Evolutionary conservation across 306 rosid genomes (phyloP), one percentile per base, ranked within the genome.

Genomic region (Psophocarpus tetragonolobus): DNA sequence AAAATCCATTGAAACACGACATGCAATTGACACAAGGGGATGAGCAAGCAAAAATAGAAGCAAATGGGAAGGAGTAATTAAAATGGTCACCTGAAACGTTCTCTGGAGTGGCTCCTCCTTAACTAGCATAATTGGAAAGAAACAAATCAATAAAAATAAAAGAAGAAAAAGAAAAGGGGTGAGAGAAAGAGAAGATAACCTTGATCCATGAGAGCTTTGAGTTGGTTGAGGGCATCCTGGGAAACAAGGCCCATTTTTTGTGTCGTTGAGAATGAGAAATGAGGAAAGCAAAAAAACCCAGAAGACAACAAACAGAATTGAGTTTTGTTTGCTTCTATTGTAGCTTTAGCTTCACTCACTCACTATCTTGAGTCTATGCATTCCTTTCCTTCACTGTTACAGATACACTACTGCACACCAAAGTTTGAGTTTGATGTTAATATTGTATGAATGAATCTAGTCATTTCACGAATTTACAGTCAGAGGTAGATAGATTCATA

Each of bases 91-190:
- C 97, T 94, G 90, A 85, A 90, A 92, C 14, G 98, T 80, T 83
- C 53, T 84, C 92, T 79, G 88, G 83, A 92, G 54, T 58, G 92
- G 90, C 83, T 87, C 96, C 78, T 85, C 96, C 72, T 87, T 90
- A 63, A 87, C 97, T 94, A 85, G 63, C 86, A 94, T 48, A 71
- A 54, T 41, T 45, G 21, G 38, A 62, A 74, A 53, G 17, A 68
- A 70, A 5, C 12, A 81, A 78, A 36, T 54, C 32, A 35, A 58
- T 60, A 68, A 21, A 80, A 61, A 51, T 24, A 3, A 21, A 56
- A 15, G 35, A 47, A 9, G 44, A 64, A 60, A 29, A 13, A 8
- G 20, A 17, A 76, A 10, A 24, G 13, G 18, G 2, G 21, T 35
- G 18, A 32, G 38, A 73, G 45, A 56, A 57, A 54, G 50, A 36